phyloP scores from a whole-genome alignment of 1,139 yeast species.

The Pichia sp. region DNA sequence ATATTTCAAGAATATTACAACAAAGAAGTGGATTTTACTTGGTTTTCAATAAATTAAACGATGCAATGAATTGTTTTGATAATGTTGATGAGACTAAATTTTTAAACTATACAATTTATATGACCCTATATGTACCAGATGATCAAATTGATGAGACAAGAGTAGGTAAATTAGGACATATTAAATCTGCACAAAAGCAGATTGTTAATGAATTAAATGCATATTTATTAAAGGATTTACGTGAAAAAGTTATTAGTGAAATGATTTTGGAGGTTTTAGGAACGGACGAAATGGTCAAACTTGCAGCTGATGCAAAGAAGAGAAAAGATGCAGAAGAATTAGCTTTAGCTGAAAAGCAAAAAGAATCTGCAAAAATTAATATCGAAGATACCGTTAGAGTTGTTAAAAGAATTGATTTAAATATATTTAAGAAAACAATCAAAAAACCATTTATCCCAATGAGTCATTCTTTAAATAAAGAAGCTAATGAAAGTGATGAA shows the following conservation, averaged over 20 bases:
- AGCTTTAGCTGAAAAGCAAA: slow-evolving; percentile 24
- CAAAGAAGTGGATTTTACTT: slow-evolving; percentile 65
- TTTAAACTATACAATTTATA: slow-evolving; percentile 43
- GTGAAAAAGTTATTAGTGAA: slow-evolving; percentile 72
- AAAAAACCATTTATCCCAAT: slow-evolving; percentile 43
- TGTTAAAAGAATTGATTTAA: slow-evolving; percentile 14
- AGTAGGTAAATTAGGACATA: slow-evolving; percentile 21
- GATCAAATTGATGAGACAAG: slow-evolving; percentile 21
- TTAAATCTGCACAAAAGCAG: slow-evolving; percentile 41
- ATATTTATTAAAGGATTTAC: slow-evolving; percentile 63
- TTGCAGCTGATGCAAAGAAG: slow-evolving; percentile 39
- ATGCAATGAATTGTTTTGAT: slow-evolving; percentile 61
- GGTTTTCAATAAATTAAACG: slow-evolving; percentile 57
- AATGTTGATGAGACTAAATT: slow-evolving; percentile 59
- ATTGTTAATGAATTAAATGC: slow-evolving; percentile 59
- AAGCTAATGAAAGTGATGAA: slow-evolving; percentile 29
- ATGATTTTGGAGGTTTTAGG: slow-evolving; percentile 56
- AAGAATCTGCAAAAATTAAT: slow-evolving; percentile 22
- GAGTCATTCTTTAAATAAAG: slow-evolving; percentile 63
- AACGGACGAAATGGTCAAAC: slow-evolving; percentile 52
- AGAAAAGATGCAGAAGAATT: slow-evolving; percentile 31
- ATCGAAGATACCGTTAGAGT: slow-evolving; percentile 8
- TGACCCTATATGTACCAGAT: slow-evolving; percentile 43
- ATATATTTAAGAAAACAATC: slow-evolving; percentile 9
- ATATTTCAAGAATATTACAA: slow-evolving; percentile 59